Evolutionary conservation across 805 yeast species (phyloP).

Genomic region (Metschnikowia orientalis): DNA sequence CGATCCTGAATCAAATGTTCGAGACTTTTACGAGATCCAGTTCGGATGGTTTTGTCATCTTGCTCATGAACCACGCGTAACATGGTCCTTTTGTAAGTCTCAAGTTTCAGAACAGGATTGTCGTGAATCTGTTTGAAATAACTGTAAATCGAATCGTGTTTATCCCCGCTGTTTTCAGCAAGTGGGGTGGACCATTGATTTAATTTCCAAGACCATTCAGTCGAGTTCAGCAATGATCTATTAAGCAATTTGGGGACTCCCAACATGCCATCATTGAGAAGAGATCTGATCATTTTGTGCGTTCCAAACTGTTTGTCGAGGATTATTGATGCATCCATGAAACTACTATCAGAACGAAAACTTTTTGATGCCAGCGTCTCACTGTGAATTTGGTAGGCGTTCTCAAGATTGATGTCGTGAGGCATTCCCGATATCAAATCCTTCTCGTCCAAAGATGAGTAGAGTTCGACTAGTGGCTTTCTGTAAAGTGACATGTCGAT

Average conservation of each 20-base stretch:
- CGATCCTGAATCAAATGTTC: slow-evolving; percentile 2
- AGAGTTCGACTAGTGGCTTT: slow-evolving; percentile 29
- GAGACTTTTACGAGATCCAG: slow-evolving; percentile 2
- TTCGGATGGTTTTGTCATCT: too few relatives aligned
- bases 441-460: slow-evolving; percentile 51
- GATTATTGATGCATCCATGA: slow-evolving; percentile 42
- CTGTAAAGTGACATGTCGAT: slow-evolving; percentile 3
- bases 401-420: slow-evolving; percentile 47
- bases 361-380: slow-evolving; percentile 29
- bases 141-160: slow-evolving; percentile 48
- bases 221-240: slow-evolving; percentile 22
- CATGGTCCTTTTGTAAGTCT: slow-evolving; percentile 21
- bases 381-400: slow-evolving; percentile 44
- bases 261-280: slow-evolving; percentile 49
- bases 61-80: too few relatives aligned
- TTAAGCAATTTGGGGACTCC: slow-evolving; percentile 52
- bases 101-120: too few relatives aligned
- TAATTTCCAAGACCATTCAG: slow-evolving; percentile 73
- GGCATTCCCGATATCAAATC: slow-evolving; percentile 69
- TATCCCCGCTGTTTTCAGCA: slow-evolving; percentile 31
- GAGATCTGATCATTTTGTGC: slow-evolving; percentile 29
- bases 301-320: slow-evolving; percentile 10
- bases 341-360: slow-evolving; percentile 54
- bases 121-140: slow-evolving; percentile 47
- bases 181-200: slow-evolving; percentile 71